A percentile compares a stretch with the other conserved stretches of the same genome.
Evolutionary conservation across 2,329 filamentous ascomycete genomes (phyloP).

Genomic region (Colletotrichum sp.): DNA sequence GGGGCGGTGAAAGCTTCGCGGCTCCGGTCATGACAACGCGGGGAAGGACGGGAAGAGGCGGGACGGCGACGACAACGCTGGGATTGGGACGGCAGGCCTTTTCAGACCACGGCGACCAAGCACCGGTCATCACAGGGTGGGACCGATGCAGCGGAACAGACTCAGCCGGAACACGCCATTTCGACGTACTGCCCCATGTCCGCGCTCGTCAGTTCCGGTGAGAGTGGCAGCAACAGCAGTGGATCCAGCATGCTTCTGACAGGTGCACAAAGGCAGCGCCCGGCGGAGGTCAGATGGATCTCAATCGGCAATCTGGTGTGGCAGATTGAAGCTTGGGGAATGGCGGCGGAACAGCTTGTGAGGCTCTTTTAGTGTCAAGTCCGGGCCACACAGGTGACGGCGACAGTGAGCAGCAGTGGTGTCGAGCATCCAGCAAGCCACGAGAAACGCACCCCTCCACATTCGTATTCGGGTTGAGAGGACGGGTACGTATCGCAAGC

Average conservation of each 20-base stretch:
- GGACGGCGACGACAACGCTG: neutral
- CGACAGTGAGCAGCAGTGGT: neutral
- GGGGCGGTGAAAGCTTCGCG: neutral
- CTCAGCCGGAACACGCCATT: conserved; percentile 2
- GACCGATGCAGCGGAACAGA: neutral
- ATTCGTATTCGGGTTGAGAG: conserved; percentile 19
- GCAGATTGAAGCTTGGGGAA: neutral
- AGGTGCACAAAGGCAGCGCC: neutral
- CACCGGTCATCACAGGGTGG: neutral
- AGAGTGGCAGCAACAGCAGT: neutral
- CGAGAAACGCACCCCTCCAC: neutral
- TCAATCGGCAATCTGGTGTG: conserved; percentile 14
- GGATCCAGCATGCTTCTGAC: neutral
- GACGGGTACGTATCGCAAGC: neutral
- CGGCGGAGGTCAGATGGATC: conserved; percentile 12
- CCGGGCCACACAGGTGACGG: neutral
- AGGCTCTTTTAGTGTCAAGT: neutral
- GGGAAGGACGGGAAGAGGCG: neutral
- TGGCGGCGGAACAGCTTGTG: neutral
- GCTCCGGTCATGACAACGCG: neutral
- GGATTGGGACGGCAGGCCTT: neutral
- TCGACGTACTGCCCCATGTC: neutral
- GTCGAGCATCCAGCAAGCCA: neutral
- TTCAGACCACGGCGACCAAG: neutral
- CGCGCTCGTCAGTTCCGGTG: neutral